phyloP scores from a whole-genome alignment of 2,329 filamentous ascomycete species.

The Sodiomyces alkalinus region DNA sequence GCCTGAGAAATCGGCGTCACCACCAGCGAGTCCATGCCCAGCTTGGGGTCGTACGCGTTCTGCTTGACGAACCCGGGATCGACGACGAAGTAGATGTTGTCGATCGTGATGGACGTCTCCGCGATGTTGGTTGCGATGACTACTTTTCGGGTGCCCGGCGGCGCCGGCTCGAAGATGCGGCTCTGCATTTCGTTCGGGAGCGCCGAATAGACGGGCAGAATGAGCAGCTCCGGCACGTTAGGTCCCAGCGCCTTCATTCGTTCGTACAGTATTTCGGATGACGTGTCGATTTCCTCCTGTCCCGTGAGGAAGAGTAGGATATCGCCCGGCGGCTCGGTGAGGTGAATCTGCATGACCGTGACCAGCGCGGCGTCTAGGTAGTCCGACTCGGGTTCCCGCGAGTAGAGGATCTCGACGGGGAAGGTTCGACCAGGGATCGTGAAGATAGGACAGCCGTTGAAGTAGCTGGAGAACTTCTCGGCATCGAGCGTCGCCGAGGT shows the following conservation, averaged over 20 bases:
- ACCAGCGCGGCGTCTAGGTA: constrained; percentile 90
- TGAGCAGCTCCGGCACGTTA: constrained; percentile 78
- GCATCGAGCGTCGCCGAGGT: constrained; percentile 94
- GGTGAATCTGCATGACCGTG: constrained; percentile 95
- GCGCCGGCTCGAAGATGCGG: constrained; percentile 85
- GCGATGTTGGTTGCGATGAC: constrained; percentile 98
- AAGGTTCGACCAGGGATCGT: constrained; percentile 91
- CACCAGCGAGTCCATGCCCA: constrained; percentile 93
- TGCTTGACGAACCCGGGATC: constrained; percentile 98
- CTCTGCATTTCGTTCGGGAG: constrained; percentile 89
- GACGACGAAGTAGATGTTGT: constrained; percentile 93
- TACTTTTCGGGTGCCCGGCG: constrained; percentile 74
- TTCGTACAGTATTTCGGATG: constrained; percentile 83
- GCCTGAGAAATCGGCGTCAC: constrained; percentile 95
- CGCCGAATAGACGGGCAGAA: constrained; percentile 91
- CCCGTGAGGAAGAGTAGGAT: constrained; percentile 95
- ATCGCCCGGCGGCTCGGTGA: constrained; percentile 83
- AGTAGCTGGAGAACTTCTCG: constrained; percentile 94
- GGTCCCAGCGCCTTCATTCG: constrained; percentile 92
- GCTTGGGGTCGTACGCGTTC: constrained; percentile 89
- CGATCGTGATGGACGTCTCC: constrained; percentile 94
- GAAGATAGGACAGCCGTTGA: constrained; percentile 91
- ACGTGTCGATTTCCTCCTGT: constrained; percentile 94
- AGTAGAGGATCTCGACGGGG: constrained; percentile 93
- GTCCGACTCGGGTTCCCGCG: constrained; percentile 84